A percentile compares a stretch with the other conserved stretches of the same genome.
phyloP scores from a whole-genome alignment of 148 eudicot species.

The Persicaria maculosa region DNA sequence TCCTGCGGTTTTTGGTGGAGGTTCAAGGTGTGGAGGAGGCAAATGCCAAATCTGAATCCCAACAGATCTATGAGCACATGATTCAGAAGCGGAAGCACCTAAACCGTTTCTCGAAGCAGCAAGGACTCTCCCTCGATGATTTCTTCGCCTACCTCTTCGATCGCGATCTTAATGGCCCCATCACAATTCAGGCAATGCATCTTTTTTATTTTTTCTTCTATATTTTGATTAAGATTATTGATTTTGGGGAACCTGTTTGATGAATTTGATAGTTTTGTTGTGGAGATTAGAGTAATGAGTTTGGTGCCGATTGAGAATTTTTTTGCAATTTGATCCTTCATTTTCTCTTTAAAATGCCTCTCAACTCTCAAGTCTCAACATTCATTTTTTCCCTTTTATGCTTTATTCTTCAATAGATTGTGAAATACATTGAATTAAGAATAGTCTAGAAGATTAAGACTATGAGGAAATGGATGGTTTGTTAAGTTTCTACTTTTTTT shows the following conservation, averaged over 20 bases:
- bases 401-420: too few relatives aligned
- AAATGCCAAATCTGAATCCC: constrained; percentile 29
- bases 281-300: neutral
- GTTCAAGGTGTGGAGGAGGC: constrained; percentile 42
- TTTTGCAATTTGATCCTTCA: neutral
- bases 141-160: constrained; percentile 58
- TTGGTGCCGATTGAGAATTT: neutral
- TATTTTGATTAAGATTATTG: neutral
- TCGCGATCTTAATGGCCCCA: constrained; percentile 61
- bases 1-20: constrained; percentile 51
- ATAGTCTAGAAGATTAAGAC: too few relatives aligned
- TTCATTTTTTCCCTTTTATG: too few relatives aligned
- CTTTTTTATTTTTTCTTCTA: neutral
- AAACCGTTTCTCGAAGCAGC: constrained; percentile 14
- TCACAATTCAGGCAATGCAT: constrained; percentile 38
- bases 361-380: neutral
- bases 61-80: constrained; percentile 30
- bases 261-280: neutral
- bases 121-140: constrained; percentile 47
- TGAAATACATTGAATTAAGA: too few relatives aligned
- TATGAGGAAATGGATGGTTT: neutral
- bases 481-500: neutral
- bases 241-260: neutral
- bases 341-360: neutral
- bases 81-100: constrained; percentile 27